Conservation (phyloP, 2,329 filamentous ascomycete species). For the Sclerotinia minor region DNA sequence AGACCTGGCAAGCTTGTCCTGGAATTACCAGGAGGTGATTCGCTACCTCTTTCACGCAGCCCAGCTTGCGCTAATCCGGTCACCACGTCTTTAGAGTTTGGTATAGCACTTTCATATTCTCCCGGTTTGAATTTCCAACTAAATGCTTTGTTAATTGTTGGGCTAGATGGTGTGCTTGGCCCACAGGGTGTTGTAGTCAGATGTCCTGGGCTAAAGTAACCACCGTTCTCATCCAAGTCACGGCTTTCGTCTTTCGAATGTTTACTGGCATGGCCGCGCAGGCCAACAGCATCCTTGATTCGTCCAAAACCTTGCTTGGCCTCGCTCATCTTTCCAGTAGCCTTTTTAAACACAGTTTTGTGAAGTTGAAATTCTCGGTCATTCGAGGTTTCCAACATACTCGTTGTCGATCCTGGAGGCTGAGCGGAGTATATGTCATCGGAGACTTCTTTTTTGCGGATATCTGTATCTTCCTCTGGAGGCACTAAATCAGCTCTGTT, state of each 20-base stretch:
- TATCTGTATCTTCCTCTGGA: slow-evolving; percentile 53
- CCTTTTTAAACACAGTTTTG: slow-evolving; percentile 73
- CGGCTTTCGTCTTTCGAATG: slow-evolving; percentile 55
- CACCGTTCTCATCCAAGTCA: slow-evolving; percentile 31
- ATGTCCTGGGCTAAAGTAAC: slow-evolving; percentile 35
- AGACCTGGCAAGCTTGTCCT: slow-evolving; percentile 21
- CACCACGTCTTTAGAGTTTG: slow-evolving; percentile 31
- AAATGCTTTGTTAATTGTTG: slow-evolving; percentile 51
- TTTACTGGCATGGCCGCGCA: slow-evolving; percentile 51
- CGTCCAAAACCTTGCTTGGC: slow-evolving; percentile 79
- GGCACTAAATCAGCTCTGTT: slow-evolving; percentile 54
- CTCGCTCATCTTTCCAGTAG: slow-evolving; percentile 76
- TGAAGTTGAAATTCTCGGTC: slow-evolving; percentile 58
- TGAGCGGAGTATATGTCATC: slow-evolving; percentile 47
- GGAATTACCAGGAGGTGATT: slow-evolving; percentile 27
- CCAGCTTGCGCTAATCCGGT: slow-evolving; percentile 22
- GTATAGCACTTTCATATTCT: slow-evolving; percentile 50
- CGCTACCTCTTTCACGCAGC: slow-evolving; percentile 25
- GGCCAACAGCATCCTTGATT: slow-evolving; percentile 80
- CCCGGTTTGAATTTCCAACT: slow-evolving; percentile 66
- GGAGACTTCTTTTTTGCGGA: slow-evolving; percentile 45
- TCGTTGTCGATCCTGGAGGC: slow-evolving; percentile 50
- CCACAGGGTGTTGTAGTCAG: slow-evolving; percentile 28
- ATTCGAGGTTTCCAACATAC: slow-evolving; percentile 52
- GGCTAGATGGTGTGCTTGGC: slow-evolving; percentile 32